Evolutionary conservation across 1,284 basidiomycete genomes (phyloP).

Genomic region (Phylloporus sp.): DNA sequence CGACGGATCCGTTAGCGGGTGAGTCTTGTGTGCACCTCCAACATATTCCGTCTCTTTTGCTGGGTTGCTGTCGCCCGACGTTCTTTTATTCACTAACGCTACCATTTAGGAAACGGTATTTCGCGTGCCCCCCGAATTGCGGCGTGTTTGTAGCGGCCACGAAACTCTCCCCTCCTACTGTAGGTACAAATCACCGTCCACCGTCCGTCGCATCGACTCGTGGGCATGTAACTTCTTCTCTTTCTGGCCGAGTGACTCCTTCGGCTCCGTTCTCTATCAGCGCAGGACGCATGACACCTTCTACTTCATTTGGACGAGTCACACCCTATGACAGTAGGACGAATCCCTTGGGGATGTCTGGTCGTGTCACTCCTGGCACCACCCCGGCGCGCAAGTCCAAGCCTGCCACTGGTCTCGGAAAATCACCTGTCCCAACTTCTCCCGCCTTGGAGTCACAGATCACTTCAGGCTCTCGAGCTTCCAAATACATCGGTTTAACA

Average conservation of each 20-base stretch:
- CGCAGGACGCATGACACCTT: conserved; percentile 56
- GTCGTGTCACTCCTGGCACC: conserved; percentile 51
- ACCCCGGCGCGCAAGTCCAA: conserved; percentile 46
- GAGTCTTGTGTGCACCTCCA: conserved; percentile 45
- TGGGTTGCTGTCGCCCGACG: neutral
- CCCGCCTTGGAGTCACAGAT: conserved; percentile 55
- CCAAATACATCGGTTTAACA: conserved; percentile 83
- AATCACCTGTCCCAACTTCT: conserved; percentile 40
- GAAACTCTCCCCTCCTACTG: conserved; percentile 83
- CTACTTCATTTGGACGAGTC: conserved; percentile 45
- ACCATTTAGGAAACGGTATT: conserved; percentile 77
- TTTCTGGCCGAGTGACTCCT: conserved; percentile 54
- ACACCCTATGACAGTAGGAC: conserved; percentile 44
- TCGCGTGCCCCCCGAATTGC: conserved; percentile 83
- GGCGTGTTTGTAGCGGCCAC: conserved; percentile 89
- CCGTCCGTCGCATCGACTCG: conserved; percentile 82
- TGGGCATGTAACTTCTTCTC: conserved; percentile 63
- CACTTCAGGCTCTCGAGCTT: conserved; percentile 83
- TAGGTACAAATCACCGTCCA: conserved; percentile 69
- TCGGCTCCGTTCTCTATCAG: conserved; percentile 51
- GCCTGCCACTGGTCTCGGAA: conserved; percentile 29
- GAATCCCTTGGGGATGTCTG: conserved; percentile 36
- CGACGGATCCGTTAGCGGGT: conserved; percentile 90
- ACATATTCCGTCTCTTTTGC: conserved; percentile 1
- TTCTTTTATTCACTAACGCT: conserved; percentile 18